These are phyloP conservation scores for Ricinus communis DNA, from an alignment of 345 rosid genomes.

Conservation along the genomic window DNA sequence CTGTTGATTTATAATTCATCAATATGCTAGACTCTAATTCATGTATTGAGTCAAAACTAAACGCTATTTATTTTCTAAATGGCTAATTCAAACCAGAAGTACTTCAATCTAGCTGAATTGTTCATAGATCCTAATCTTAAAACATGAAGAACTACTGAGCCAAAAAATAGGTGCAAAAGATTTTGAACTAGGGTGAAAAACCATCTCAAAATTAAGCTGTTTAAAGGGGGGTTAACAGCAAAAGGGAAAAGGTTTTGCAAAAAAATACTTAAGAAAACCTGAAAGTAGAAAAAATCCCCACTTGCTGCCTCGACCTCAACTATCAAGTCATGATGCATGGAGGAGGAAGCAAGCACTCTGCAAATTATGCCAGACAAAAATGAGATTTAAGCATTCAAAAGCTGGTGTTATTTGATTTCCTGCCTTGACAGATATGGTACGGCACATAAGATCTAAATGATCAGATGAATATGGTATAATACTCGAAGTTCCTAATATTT, in stretches of 20 bases:
- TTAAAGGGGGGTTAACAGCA: conserved; percentile 2
- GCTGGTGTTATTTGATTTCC: conserved; percentile 22
- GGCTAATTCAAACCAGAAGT: conserved; percentile 5
- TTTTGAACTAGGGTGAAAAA: conserved; percentile 12
- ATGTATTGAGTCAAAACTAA: not conserved
- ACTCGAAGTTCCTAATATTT: conserved; percentile 2
- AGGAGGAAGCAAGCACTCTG: conserved; percentile 49
- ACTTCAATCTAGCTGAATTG: conserved; percentile 4
- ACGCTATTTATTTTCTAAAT: not conserved
- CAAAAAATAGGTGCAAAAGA: not conserved
- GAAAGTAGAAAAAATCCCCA: conserved; percentile 48
- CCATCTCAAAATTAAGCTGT: conserved; percentile 9
- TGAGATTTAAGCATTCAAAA: conserved; percentile 34
- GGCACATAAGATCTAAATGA: not conserved
- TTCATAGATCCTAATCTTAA: not conserved
- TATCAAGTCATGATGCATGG: conserved; percentile 51
- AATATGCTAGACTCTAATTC: not conserved
- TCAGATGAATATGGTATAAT: conserved; percentile 4
- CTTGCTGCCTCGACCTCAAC: conserved; percentile 46
- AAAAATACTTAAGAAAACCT: conserved; percentile 46
- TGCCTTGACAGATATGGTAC: conserved; percentile 11
- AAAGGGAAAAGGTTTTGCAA: conserved; percentile 11
- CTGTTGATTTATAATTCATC: not conserved
- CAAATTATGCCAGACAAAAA: conserved; percentile 43
- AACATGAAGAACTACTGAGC: conserved; percentile 6